phyloP scores from a whole-genome alignment of 352 stramenopile genomes.

The Globisporangium okanoganense region DNA sequence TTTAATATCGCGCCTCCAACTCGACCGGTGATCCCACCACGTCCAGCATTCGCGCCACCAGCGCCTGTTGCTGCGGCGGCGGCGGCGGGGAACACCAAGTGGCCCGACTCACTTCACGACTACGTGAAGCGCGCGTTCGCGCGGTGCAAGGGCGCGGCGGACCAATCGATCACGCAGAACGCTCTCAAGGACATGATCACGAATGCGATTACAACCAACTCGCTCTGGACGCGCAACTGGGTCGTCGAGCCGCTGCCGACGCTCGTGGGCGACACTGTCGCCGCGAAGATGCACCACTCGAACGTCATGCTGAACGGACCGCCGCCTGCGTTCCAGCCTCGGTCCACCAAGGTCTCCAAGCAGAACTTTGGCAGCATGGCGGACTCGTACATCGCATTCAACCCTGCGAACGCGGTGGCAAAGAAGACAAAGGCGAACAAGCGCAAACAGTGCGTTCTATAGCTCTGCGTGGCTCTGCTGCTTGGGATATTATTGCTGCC shows the following conservation, averaged over 20 bases:
- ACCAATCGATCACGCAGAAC: slow-evolving; percentile 79
- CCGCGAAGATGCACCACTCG: slow-evolving; percentile 18
- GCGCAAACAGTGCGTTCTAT: slow-evolving; percentile 48
- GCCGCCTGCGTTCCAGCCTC: slow-evolving; percentile 4
- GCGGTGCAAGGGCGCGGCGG: slow-evolving; percentile 63
- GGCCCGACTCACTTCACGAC: slow-evolving; percentile 76
- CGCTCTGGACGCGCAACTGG: slow-evolving; percentile 87
- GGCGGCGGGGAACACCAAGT: slow-evolving; percentile 51
- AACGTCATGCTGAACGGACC: slow-evolving; percentile 3
- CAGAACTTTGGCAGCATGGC: slow-evolving; percentile 11
- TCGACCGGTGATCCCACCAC: slow-evolving; percentile 13
- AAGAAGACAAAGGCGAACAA: slow-evolving; percentile 54
- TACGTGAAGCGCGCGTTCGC: slow-evolving; percentile 87
- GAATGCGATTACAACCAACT: slow-evolving; percentile 79
- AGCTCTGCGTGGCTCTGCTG: slow-evolving; percentile 2
- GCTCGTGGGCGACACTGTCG: slow-evolving; percentile 45
- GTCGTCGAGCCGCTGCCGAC: slow-evolving; percentile 62
- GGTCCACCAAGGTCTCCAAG: slow-evolving; percentile 9
- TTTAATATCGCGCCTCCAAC: slow-evolving; percentile 31
- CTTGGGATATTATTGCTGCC: background rate
- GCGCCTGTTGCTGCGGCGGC: slow-evolving; percentile 14
- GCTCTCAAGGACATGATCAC: slow-evolving; percentile 81
- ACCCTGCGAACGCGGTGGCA: slow-evolving; percentile 20
- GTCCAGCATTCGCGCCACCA: slow-evolving; percentile 7
- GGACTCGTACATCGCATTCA: slow-evolving; percentile 47